Conservation (phyloP, 2,329 filamentous ascomycete genomes). For the Corynespora cassiicola region DNA sequence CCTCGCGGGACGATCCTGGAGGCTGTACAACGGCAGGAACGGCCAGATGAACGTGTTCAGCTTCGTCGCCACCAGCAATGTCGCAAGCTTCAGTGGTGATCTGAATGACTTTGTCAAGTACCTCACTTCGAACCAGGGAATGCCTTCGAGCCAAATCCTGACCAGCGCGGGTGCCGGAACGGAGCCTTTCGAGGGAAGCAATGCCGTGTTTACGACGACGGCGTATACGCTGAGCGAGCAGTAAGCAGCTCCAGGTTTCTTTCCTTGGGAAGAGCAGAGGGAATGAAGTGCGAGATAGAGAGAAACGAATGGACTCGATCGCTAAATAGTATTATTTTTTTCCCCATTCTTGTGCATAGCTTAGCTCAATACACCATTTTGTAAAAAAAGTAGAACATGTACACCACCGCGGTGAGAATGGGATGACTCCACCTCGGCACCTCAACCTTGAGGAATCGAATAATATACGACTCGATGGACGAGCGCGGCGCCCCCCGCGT, state of each 20-base stretch:
- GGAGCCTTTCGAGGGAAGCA: constrained; percentile 61
- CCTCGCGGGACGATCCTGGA: constrained; percentile 62
- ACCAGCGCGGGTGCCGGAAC: constrained; percentile 62
- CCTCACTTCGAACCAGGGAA: constrained; percentile 56
- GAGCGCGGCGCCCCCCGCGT: constrained; percentile 54
- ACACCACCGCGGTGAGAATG: constrained; percentile 16
- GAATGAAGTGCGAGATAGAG: too few relatives aligned
- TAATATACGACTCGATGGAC: constrained; percentile 49
- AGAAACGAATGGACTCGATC: too few relatives aligned
- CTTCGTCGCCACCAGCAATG: constrained; percentile 59
- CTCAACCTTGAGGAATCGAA: constrained; percentile 19
- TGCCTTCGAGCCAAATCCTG: constrained; percentile 59
- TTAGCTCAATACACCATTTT: too few relatives aligned
- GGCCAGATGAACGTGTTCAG: constrained; percentile 66
- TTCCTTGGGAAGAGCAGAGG: too few relatives aligned
- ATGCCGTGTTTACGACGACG: constrained; percentile 53
- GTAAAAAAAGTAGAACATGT: constrained; percentile 24
- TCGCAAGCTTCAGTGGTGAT: constrained; percentile 64
- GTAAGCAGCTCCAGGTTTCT: too few relatives aligned
- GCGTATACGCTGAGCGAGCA: constrained; percentile 44
- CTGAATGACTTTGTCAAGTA: constrained; percentile 65
- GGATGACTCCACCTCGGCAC: constrained; percentile 22
- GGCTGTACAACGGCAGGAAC: constrained; percentile 68
- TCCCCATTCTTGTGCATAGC: too few relatives aligned
- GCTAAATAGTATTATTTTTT: too few relatives aligned